These are phyloP conservation scores for Aspergillus spinulosporus DNA, from an alignment of 2,329 filamentous ascomycete species.

Conservation along the genomic window DNA sequence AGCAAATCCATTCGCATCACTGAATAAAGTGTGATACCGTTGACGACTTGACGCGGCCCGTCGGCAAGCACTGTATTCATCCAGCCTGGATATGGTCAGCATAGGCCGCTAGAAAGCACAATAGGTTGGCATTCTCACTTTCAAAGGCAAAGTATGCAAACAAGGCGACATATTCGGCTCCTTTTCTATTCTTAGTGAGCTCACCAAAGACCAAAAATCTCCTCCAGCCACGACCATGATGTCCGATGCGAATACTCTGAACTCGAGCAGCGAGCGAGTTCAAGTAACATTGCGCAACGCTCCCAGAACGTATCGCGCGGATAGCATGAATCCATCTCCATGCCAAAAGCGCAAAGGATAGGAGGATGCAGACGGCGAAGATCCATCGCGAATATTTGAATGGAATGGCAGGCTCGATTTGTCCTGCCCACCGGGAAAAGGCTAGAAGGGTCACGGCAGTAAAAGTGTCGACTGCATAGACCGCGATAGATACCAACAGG, in stretches of 20 bases:
- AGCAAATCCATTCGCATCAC: slow-evolving; percentile 75
- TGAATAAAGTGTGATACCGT: slow-evolving; percentile 82
- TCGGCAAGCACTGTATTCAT: slow-evolving; percentile 87
- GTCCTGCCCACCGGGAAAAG: slow-evolving; percentile 85
- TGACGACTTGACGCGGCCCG: slow-evolving; percentile 87
- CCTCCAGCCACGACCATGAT: slow-evolving; percentile 72
- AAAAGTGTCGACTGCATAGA: slow-evolving; percentile 89
- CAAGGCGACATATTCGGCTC: slow-evolving; percentile 82
- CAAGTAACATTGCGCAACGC: slow-evolving; percentile 87
- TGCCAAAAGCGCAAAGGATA: slow-evolving; percentile 78
- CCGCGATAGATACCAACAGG: slow-evolving; percentile 73
- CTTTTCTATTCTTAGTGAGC: slow-evolving; percentile 87
- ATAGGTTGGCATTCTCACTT: slow-evolving; percentile 38
- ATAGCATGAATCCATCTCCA: slow-evolving; percentile 79
- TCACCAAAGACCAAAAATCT: slow-evolving; percentile 91
- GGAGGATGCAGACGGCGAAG: slow-evolving; percentile 86
- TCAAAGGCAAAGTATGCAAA: slow-evolving; percentile 86
- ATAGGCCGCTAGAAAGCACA: background rate
- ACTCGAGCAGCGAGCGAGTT: slow-evolving; percentile 82
- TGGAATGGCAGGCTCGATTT: slow-evolving; percentile 75
- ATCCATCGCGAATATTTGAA: slow-evolving; percentile 88
- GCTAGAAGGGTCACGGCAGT: slow-evolving; percentile 87
- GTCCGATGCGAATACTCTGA: slow-evolving; percentile 75
- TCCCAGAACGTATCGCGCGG: slow-evolving; percentile 77
- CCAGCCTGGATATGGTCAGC: slow-evolving; percentile 61